Base-by-base conservation (phyloP, 148 eudicot species). In the Rhododendron kiyosumense region DNA sequence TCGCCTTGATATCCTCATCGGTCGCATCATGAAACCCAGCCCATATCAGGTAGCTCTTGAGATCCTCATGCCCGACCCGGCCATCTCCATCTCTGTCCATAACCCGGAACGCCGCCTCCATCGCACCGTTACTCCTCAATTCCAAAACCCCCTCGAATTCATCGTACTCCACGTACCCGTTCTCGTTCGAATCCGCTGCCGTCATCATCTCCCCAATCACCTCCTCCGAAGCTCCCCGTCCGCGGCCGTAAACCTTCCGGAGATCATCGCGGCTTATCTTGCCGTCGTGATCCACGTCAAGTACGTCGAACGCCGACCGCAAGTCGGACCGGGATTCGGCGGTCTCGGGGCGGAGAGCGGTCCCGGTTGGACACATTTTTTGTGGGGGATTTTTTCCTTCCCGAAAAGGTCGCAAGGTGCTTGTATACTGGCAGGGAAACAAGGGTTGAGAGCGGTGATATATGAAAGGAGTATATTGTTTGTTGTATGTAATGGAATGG, bases 31-130 rank as follows among this genome's bases (percentile, higher is more conserved):
- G 85, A 76, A 89, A 73, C 20, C 99, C 99, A 79, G 89, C 93
- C 86, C 85, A 82, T 1, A 41, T 83, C 36, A 95, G 81, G 84
- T 90, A 96, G 41, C 86, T 83, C 84, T 85, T 90, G 78, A 96
- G 89, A 85, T 96, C 99, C 38, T 91, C 91, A 43, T 38, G 76
- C 14, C 99, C 94, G 20, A 96, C 92, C 79, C 85, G 89, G 0
- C 98, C 99, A 84, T 96, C 99, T 20, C 99, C 96, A 49, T 96
- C 99, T 74, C 87, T 83, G 87, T 96, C 98, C 92, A 96, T 96
- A 1, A 89, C 89, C 90, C 84, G 90, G 67, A 96, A 96, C 59
- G 90, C 93, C 20, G 93, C 98, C 83, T 92, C 93, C 98, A 96
- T 92, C 32, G 93, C 89, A 1, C 88, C 81, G 28, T 63, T 85